These are phyloP conservation scores for Immersiella caudata DNA, from an alignment of 495 filamentous ascomycete genomes.

Conservation along the genomic window DNA sequence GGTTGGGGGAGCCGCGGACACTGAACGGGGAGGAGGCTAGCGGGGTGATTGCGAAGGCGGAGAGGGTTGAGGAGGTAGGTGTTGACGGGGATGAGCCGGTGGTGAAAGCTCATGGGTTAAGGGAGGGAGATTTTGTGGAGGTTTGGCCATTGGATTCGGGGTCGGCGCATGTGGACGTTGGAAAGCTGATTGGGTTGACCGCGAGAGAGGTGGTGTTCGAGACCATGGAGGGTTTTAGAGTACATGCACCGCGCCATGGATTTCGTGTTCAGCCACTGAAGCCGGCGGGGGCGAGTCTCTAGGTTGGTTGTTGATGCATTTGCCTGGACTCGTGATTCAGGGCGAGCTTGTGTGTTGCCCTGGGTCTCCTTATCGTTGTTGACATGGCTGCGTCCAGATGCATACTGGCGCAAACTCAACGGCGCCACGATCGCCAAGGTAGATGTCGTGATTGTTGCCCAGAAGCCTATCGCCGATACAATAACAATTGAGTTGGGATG, in stretches of 20 bases:
- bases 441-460: neutral
- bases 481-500: neutral
- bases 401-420: no score
- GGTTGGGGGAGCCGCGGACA: slow-evolving; percentile 27
- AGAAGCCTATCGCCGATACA: neutral
- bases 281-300: slow-evolving; percentile 1
- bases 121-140: slow-evolving; percentile 52
- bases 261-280: slow-evolving; percentile 49
- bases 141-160: slow-evolving; percentile 62
- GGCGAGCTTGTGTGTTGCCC: neutral
- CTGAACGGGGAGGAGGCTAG: slow-evolving; percentile 55
- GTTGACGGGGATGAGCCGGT: slow-evolving; percentile 46
- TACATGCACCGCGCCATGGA: slow-evolving; percentile 60
- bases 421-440: neutral
- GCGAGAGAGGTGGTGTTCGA: slow-evolving; percentile 56
- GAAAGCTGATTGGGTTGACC: slow-evolving; percentile 51
- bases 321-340: neutral
- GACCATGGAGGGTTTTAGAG: slow-evolving; percentile 46
- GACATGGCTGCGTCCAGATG: neutral
- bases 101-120: slow-evolving; percentile 39
- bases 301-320: neutral
- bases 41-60: slow-evolving; percentile 36
- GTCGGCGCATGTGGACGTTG: slow-evolving; percentile 54
- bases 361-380: neutral
- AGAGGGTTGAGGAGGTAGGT: slow-evolving; percentile 41